Percentiles rank a stretch among this genome's conserved stretches.
Conservation (phyloP, 1,139 yeast genomes). For the Pneumocystis jirovecii region DNA sequence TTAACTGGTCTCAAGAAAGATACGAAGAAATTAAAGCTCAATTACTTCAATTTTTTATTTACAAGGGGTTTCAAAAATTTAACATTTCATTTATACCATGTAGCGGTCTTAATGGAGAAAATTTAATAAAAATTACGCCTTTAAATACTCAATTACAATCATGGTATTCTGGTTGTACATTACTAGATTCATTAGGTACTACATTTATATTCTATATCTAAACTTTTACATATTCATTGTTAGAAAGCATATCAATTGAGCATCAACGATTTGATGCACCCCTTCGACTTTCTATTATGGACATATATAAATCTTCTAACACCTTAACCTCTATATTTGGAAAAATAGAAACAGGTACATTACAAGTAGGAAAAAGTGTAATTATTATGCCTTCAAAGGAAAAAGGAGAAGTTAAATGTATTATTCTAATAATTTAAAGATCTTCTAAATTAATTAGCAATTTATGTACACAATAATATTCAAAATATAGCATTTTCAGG, state of each 20-base stretch:
- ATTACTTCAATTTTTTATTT: slow-evolving; percentile 44
- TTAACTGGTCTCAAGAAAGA: slow-evolving; percentile 52
- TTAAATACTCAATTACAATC: slow-evolving; percentile 26
- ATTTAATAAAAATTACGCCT: slow-evolving; percentile 30
- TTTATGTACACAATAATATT: slow-evolving; percentile 10
- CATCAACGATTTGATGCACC: slow-evolving; percentile 21
- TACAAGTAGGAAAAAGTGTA: slow-evolving; percentile 65
- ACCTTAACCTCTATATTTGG: slow-evolving; percentile 38
- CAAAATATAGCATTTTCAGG: slow-evolving; percentile 45
- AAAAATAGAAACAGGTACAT: slow-evolving; percentile 55
- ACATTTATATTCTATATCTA: background rate
- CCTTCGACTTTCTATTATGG: slow-evolving; percentile 31
- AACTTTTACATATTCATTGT: slow-evolving; percentile 20
- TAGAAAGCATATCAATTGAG: slow-evolving; percentile 17
- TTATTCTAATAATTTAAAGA: slow-evolving; percentile 22
- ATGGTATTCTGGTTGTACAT: slow-evolving; percentile 21
- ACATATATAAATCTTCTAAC: slow-evolving; percentile 25
- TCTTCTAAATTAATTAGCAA: slow-evolving; percentile 4
- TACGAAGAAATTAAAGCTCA: slow-evolving; percentile 48
- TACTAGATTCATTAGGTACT: slow-evolving; percentile 33
- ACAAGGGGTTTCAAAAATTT: slow-evolving; percentile 41
- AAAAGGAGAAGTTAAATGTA: slow-evolving; percentile 32
- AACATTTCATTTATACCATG: slow-evolving; percentile 63
- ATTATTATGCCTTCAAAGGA: slow-evolving; percentile 38
- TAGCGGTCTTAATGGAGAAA: slow-evolving; percentile 73